phyloP scores from a whole-genome alignment of 140 eudicot species.

The Anethum foeniculum region DNA sequence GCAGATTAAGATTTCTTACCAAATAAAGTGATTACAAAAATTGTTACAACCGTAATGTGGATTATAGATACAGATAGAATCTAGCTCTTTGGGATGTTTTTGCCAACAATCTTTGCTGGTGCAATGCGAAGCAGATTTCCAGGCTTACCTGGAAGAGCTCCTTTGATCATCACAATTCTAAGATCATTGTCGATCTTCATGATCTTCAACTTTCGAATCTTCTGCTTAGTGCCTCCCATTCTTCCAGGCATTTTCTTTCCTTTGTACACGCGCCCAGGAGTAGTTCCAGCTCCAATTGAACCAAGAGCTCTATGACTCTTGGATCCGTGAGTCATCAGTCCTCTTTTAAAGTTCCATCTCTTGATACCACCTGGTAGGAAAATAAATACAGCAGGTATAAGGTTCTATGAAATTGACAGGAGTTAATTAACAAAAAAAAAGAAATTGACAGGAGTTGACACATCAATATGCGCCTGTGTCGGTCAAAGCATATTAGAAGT shows the following conservation, averaged over 20 bases:
- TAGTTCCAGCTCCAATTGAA: conserved; percentile 97
- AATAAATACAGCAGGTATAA: neutral
- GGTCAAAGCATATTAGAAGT: neutral
- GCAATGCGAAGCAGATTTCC: conserved; percentile 89
- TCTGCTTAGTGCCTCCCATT: conserved; percentile 89
- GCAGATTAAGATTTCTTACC: neutral
- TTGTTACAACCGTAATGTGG: neutral
- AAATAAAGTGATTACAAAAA: neutral
- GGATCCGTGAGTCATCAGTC: conserved; percentile 89
- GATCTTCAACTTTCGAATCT: conserved; percentile 72
- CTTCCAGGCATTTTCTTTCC: conserved; percentile 99
- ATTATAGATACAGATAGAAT: neutral
- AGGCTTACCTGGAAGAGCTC: conserved; percentile 98
- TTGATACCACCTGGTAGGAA: conserved; percentile 75
- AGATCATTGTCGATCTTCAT: conserved; percentile 76
- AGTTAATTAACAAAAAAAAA: no score
- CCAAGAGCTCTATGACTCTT: conserved; percentile 90
- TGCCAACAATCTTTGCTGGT: conserved; percentile 95
- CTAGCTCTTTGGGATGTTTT: conserved; percentile 77
- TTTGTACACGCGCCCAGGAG: conserved; percentile 85
- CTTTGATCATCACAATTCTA: conserved; percentile 83
- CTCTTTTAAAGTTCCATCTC: conserved; percentile 89
- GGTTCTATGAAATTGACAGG: neutral
- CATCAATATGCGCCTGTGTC: neutral
- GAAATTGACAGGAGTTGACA: neutral